Conservation (phyloP, 148 eudicot genomes). For the Fagopyrum tataricum region DNA sequence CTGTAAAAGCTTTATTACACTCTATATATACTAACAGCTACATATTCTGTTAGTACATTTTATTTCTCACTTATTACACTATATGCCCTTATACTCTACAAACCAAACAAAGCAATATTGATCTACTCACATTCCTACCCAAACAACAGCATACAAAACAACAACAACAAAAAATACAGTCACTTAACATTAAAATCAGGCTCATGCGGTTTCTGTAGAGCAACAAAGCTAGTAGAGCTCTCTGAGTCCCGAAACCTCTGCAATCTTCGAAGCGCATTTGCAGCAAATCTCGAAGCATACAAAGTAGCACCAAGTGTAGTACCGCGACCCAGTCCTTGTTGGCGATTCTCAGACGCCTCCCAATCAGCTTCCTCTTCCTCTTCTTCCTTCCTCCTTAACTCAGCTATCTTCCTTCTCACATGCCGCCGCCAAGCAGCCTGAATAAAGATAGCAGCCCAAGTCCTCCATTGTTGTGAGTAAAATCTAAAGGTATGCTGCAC, state of each 20-base stretch:
- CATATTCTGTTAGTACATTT: too few relatives aligned
- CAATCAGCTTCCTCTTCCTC: slow-evolving; percentile 1
- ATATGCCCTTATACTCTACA: too few relatives aligned
- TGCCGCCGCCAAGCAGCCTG: slow-evolving; percentile 13
- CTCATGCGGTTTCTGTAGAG: neutral
- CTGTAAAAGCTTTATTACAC: too few relatives aligned
- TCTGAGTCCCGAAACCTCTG: neutral
- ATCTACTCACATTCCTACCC: neutral
- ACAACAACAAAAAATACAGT: neutral
- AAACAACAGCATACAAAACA: slow-evolving; percentile 2
- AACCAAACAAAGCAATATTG: neutral
- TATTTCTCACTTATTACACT: too few relatives aligned
- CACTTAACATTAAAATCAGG: neutral
- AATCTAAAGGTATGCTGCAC: slow-evolving; percentile 12
- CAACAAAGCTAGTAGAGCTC: neutral
- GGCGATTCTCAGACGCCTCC: neutral
- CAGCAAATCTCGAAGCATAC: slow-evolving; percentile 1
- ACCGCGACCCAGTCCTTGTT: neutral
- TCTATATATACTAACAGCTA: too few relatives aligned
- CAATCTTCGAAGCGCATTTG: neutral
- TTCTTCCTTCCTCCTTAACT: slow-evolving; percentile 4
- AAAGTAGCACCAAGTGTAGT: slow-evolving; percentile 7
- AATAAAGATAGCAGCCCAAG: slow-evolving; percentile 11
- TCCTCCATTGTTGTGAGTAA: slow-evolving; percentile 14
- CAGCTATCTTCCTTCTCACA: neutral